Conservation (phyloP, 73 alveolate species). For the Paramecium bursaria region DNA sequence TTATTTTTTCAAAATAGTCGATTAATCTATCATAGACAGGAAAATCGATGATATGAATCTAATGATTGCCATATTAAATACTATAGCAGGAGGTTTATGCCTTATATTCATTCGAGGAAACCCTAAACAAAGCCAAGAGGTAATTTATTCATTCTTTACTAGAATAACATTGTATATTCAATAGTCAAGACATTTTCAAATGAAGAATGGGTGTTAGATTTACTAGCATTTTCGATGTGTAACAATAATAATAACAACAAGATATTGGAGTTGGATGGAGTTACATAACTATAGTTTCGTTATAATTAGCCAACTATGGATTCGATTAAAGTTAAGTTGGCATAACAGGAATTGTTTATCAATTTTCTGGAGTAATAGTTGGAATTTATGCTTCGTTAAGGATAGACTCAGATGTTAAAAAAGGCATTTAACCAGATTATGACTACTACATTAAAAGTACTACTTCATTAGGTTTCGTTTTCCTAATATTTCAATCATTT, state of each 20-base stretch:
- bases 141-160: background rate
- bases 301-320: background rate
- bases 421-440: conserved; percentile 16
- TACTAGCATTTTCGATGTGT: background rate
- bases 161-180: background rate
- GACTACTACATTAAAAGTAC: background rate
- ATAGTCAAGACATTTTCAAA: background rate
- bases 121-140: background rate
- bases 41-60: conserved; percentile 17
- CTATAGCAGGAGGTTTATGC: background rate
- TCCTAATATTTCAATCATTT: no score
- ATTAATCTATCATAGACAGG: background rate
- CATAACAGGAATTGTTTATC: conserved; percentile 3
- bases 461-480: background rate
- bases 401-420: conserved; percentile 9
- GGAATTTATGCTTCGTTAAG: conserved; percentile 4
- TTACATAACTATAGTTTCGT: background rate
- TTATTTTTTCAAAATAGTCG: background rate
- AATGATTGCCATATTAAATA: background rate
- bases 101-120: background rate
- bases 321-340: conserved; percentile 3
- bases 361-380: conserved; percentile 7
- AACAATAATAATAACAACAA: background rate
- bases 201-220: conserved; percentile 1
- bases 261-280: conserved; percentile 24